Base-by-base conservation (phyloP, 371 early-diverging fungal genomes). In the Parasitella parasitica region DNA sequence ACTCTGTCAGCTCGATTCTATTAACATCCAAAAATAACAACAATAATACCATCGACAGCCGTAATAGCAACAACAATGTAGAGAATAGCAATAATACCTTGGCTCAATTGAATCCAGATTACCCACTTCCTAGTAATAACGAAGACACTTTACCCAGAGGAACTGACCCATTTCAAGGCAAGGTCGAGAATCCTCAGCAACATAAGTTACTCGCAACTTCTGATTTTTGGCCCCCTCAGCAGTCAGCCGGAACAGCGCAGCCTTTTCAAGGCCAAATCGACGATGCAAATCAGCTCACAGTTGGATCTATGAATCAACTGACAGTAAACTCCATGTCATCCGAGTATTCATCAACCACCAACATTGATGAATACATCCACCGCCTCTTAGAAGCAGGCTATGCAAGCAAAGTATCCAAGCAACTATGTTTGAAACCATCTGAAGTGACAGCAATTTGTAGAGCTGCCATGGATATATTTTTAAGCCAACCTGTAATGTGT, bases 371-470 rank as follows among this genome's bases (percentile, higher is more conserved):
- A 64, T 88, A 92, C 72, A 94, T 95, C 62, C 82, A 86, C 49
- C 84, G 94, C 51, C 81, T 97, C 12, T 74, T 93, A 37, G 90
- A 91, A 32, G 91, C 89, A 15, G 91, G 94, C 13, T 88, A 89
- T 70, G 79, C 86, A 37, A 84, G 86, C 48, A 92, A 91, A 65
- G 82, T 89, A 12, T 82, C 89, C 13, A 91, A 91, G 67, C 73
- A 82, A 26, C 76, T 92, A 24, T 91, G 90, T 67, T 71, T 93
- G 15, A 90, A 89, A 67, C 89, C 86, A 67, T 80, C 87, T 16
- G 98, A 98, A 76, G 94, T 99, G 61, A 78, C 83, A 36, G 89
- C 86, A 20, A 89, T 99, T 58, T 98, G 98, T 76, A 86, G 86
- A 48, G 81, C 87, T 28, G 90, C 95, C 11, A 89, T 95, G 67